Conservation (phyloP, 192 early-diverging fungal genomes). For the Backusella tuberculispora region DNA sequence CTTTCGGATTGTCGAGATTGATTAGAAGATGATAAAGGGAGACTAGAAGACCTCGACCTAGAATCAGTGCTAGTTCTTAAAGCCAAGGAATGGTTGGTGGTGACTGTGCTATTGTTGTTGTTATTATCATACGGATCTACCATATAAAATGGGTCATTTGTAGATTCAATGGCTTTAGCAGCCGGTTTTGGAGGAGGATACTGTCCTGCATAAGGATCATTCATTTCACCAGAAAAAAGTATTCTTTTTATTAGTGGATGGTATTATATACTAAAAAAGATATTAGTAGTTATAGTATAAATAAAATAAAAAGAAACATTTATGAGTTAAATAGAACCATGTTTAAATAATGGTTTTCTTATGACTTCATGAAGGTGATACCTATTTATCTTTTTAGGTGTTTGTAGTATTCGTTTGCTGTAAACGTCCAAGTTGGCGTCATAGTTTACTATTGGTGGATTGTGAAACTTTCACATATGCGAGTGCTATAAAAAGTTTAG, state of each 20-base stretch:
- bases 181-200: neutral
- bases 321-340: neutral
- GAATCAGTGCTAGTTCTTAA: neutral
- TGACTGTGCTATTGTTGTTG: neutral
- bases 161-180: neutral
- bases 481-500: neutral
- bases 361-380: constrained; percentile 1
- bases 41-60: neutral
- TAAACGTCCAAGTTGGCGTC: neutral
- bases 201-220: neutral
- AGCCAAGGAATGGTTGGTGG: neutral
- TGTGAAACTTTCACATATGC: neutral
- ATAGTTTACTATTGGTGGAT: neutral
- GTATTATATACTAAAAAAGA: neutral
- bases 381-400: neutral
- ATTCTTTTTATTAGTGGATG: neutral
- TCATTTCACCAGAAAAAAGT: neutral
- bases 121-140: neutral
- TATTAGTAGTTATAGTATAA: neutral
- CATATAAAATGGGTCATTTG: neutral
- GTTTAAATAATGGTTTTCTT: neutral
- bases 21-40: neutral
- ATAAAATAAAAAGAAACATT: neutral
- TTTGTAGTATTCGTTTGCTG: neutral
- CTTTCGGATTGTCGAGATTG: neutral